Percentiles rank a stretch among this genome's conserved stretches.
Evolutionary conservation across 768 basidiomycete genomes (phyloP).

Genomic region (Russula griseocarnosa): DNA sequence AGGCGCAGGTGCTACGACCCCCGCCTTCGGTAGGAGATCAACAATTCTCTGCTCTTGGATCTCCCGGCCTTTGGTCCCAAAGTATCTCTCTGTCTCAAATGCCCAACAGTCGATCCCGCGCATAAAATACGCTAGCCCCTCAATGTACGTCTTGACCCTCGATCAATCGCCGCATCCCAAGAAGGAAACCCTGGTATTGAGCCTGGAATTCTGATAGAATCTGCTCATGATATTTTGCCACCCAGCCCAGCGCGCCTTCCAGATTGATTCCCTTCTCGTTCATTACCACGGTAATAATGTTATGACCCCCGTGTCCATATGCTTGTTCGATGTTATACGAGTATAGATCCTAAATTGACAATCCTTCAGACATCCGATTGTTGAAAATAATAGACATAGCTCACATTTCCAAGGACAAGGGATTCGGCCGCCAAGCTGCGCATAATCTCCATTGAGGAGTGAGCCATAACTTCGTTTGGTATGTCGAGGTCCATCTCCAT

Average conservation of each 20-base stretch:
- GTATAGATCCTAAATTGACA: slow-evolving; percentile 37
- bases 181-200: slow-evolving; percentile 34
- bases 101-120: slow-evolving; percentile 35
- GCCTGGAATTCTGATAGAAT: slow-evolving; percentile 36
- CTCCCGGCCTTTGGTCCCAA: slow-evolving; percentile 32
- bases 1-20: not conserved
- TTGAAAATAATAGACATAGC: slow-evolving; percentile 1
- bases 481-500: slow-evolving; percentile 39
- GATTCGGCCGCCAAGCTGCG: slow-evolving; percentile 36
- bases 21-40: slow-evolving; percentile 5
- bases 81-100: slow-evolving; percentile 39
- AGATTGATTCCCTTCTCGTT: slow-evolving; percentile 35
- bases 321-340: slow-evolving; percentile 43
- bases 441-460: slow-evolving; percentile 39
- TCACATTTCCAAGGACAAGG: slow-evolving; percentile 40
- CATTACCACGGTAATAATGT: slow-evolving; percentile 44
- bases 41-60: slow-evolving; percentile 28
- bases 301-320: slow-evolving; percentile 40
- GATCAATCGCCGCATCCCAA: slow-evolving; percentile 35
- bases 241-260: slow-evolving; percentile 39
- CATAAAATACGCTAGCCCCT: slow-evolving; percentile 42
- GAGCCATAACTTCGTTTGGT: slow-evolving; percentile 40
- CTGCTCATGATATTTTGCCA: slow-evolving; percentile 35
- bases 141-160: slow-evolving; percentile 37
- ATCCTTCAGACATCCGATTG: slow-evolving; percentile 1